Evolutionary conservation across 352 stramenopile genomes (phyloP), one percentile per base, ranked within the genome.

Genomic region (Lagenidium giganteum): DNA sequence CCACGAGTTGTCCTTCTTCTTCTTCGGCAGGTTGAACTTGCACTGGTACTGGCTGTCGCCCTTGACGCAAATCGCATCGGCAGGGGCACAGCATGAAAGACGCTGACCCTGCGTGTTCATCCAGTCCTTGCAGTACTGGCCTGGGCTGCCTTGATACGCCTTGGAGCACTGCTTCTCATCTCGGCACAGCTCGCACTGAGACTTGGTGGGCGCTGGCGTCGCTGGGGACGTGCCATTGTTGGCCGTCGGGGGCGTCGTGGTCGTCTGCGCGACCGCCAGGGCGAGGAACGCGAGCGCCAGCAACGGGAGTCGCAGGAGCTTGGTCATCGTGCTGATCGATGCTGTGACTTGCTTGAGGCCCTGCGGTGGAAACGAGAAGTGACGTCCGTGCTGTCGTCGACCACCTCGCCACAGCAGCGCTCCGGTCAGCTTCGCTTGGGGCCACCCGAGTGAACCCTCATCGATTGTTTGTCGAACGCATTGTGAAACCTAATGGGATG

Each of bases 121-220:
- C 67, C 64, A 87, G 29, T 57, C 52, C 31, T 65, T 58, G 47
- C 75, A 87, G 51, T 63, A 87, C 41, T 79, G 35, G 8, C 69
- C 75, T 0, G 61, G 50, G 2, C 28, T 35, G 17, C 46, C 61
- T 22, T 80, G 51, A 54, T 72, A 87, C 14, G 71, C 75, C 35
- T 59, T 32, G n/a, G 43, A 55, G 54, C 75, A 87, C 31, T 73
- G 53, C 21, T 54, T 58, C 3, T 57, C 43, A 40, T 80, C 68
- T 18, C 62, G 59, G 44, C 73, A 86, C 43, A 82, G 56, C 51
- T 86, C 62, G 41, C 73, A 83, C 27, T 65, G 38, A 3, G 54
- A 55, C n/a, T n/a, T n/a, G n/a, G n/a, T n/a, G n/a, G n/a, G n/a
- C n/a, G n/a, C n/a, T n/a, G n/a, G n/a, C n/a, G n/a, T n/a, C n/a